Base-by-base conservation (phyloP, 2,329 filamentous ascomycete genomes). In the Hypoxylon sp. region DNA sequence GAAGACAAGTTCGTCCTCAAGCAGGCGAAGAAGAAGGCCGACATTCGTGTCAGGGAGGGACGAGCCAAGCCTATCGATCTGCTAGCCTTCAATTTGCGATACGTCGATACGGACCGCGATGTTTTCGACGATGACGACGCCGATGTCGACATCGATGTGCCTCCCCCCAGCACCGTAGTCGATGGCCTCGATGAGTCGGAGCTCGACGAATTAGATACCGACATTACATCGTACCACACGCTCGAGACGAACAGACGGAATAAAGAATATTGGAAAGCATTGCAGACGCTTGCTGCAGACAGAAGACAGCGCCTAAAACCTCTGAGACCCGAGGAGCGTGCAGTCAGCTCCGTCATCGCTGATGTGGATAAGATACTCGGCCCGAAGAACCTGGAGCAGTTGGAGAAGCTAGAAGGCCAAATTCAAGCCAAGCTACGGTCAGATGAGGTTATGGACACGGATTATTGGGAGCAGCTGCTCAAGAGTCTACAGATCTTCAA, bases 1-100 rank as follows among this genome's bases (percentile, higher is more conserved):
- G 95, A 99, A 78, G 95, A 99, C 80, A 89, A 91, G 68, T 99
- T 99, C 74, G 95, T 98, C 59, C 82, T 99, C 73, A 94, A 93
- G 78, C 95, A 99, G 79, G 91, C 94, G 48, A 99, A 98, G 84
- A 98, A 96, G 82, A 98, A 97, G 82, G 94, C 95, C 43, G 92
- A 94, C 68, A 96, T 99, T 70, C 90, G 95, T 41, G 93, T 98
- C 47, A 92, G 93, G 71, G 94, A 96, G 77, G 91, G 91, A 10
- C 88, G 96, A 70, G 94, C 94, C 58, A 94, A 93, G 74, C 91
- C 94, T 8, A 94, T 98, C 73, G 95, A 99, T 80, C 94, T 92
- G 84, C 86, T 99, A 47, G 93, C 94, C 0, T 95, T 98, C 73
- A 96, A 92, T 64, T 81, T 99, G 67, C 89, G 93, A 69, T 92